Conservation (phyloP, 148 eudicot species). For the Heliosperma pusillum region DNA sequence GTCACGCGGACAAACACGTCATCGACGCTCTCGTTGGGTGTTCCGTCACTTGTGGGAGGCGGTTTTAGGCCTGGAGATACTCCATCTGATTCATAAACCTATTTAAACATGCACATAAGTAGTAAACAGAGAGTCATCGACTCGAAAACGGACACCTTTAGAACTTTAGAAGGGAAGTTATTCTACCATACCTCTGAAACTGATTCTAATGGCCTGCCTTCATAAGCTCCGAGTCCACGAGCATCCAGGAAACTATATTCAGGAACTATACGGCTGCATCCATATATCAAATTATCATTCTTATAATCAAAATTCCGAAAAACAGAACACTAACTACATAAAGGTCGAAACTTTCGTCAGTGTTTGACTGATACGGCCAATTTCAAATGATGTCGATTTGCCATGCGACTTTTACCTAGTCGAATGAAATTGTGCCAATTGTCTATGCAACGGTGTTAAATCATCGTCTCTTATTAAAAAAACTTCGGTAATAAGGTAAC, state of each 20-base stretch:
- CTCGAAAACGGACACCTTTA: background rate
- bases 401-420: no score
- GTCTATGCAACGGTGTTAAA: no score
- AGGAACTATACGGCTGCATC: slow-evolving; percentile 76
- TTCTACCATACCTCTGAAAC: slow-evolving; percentile 55
- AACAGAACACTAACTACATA: no score
- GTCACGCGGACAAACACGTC: slow-evolving; percentile 98
- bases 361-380: no score
- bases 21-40: slow-evolving; percentile 93
- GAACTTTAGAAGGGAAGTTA: background rate
- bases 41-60: slow-evolving; percentile 86
- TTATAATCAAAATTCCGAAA: no score
- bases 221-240: slow-evolving; percentile 92
- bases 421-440: no score
- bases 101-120: slow-evolving; percentile 4
- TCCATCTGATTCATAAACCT: slow-evolving; percentile 82
- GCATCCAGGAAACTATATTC: slow-evolving; percentile 99
- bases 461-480: no score
- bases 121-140: background rate
- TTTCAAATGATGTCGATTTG: no score
- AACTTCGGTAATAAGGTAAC: no score
- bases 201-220: slow-evolving; percentile 71
- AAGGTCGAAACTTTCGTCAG: no score
- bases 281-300: background rate
- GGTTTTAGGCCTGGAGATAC: slow-evolving; percentile 77